Evolutionary conservation across 306 rosid species (phyloP), one percentile per base, ranked within the genome.

Genomic region (Vigna unguiculata): DNA sequence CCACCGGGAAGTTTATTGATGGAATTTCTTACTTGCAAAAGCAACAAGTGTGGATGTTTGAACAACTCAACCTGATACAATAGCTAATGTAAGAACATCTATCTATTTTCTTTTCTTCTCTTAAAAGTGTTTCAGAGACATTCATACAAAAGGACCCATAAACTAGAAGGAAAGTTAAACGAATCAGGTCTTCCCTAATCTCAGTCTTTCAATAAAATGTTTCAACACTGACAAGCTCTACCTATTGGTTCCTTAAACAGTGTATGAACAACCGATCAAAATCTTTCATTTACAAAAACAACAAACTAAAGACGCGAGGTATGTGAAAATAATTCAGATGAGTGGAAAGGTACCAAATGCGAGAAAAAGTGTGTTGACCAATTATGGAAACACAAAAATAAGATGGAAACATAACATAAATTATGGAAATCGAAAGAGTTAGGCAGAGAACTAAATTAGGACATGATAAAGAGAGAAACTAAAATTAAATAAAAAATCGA

Each of bases 1-100:
- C 98, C 98, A 21, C 98, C 96, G 0, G 98, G 98, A 66, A 94
- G 97, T 87, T 86, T 89, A n/a, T n/a, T n/a, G n/a, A n/a, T n/a
- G n/a, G n/a, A n/a, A n/a, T n/a, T n/a, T n/a, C n/a, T n/a, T n/a
- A 74, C 84, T 86, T 59, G 83, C 55, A 74, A 93, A 89, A 62
- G 91, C 82, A 93, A 76, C 85, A 90, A 54, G 80, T 94, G 98
- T 3, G 98, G 98, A 79, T 94, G 95, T 69, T 90, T 89, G 85
- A 94, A 94, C 88, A 94, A 82, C 79, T 94, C 98, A 51, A 94
- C 97, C 98, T 94, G 87, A 80, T 73, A 57, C 62, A 61, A 77
- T 48, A 68, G 83, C 38, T 32, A 32, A 32, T 6, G 5, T 5
- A 1, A 6, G 38, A 36, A 36, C 40, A 5, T 36, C 40, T n/a